A percentile compares a stretch with the other conserved stretches of the same genome.
Conservation (phyloP, 768 basidiomycete genomes). For the Vararia minispora region DNA sequence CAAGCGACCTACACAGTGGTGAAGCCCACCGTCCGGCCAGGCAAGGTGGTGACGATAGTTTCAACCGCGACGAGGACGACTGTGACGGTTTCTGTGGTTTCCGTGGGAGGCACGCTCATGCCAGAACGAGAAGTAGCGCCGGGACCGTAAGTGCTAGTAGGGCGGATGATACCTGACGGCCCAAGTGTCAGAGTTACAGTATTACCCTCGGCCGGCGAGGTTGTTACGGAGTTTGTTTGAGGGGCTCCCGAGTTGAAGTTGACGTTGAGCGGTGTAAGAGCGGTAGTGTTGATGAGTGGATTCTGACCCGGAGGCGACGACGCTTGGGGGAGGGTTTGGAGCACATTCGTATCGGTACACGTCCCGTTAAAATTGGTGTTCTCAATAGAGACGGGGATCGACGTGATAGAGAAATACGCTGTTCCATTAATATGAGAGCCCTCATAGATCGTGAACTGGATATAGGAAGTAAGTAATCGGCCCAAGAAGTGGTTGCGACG, state of each 20-base stretch:
- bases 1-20: constrained; percentile 1
- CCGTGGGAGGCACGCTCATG: not conserved
- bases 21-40: constrained; percentile 3
- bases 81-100: constrained; percentile 1
- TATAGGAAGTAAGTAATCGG: not conserved
- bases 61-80: not conserved
- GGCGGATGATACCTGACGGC: constrained; percentile 3
- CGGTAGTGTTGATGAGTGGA: constrained; percentile 16
- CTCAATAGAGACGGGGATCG: constrained; percentile 21
- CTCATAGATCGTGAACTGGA: constrained; percentile 40
- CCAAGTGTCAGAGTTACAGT: constrained; percentile 3
- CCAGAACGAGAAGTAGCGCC: no score
- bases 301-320: constrained; percentile 14
- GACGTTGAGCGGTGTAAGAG: not conserved
- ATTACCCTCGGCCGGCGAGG: no score
- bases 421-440: constrained; percentile 25
- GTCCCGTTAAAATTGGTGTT: constrained; percentile 8
- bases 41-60: not conserved
- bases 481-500: not conserved
- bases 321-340: constrained; percentile 17
- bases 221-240: no score
- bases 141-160: no score
- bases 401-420: constrained; percentile 31
- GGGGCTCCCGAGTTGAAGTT: not conserved
- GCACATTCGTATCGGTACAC: constrained; percentile 16